Percentiles rank a stretch among this genome's conserved stretches.
Conservation (phyloP, 768 basidiomycete species). For the Lentinula edodes region DNA sequence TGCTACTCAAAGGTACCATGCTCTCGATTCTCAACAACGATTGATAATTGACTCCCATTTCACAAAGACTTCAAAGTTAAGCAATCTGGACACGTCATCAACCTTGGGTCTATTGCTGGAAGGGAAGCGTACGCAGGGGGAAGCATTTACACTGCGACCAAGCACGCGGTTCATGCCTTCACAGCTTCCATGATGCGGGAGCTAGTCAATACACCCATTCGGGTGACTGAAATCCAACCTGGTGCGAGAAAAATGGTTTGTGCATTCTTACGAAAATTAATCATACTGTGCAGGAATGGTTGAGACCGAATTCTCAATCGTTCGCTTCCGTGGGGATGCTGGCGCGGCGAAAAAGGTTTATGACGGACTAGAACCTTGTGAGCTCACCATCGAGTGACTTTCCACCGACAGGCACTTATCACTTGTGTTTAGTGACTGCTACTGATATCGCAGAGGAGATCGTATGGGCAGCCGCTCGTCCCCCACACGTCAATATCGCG, state of each 20-base stretch:
- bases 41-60: not conserved
- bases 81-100: slow-evolving; percentile 85
- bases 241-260: slow-evolving; percentile 35
- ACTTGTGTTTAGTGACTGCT: slow-evolving; percentile 51
- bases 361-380: slow-evolving; percentile 80
- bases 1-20: slow-evolving; percentile 51
- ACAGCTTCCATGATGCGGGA: slow-evolving; percentile 77
- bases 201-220: slow-evolving; percentile 86
- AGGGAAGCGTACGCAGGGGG: slow-evolving; percentile 87
- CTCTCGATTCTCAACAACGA: not conserved
- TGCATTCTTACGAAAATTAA: slow-evolving; percentile 9
- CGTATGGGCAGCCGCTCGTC: slow-evolving; percentile 91
- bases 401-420: not conserved
- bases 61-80: slow-evolving; percentile 67
- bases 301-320: slow-evolving; percentile 88
- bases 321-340: slow-evolving; percentile 85
- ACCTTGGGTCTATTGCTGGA: slow-evolving; percentile 91
- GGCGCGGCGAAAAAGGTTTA: slow-evolving; percentile 85
- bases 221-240: slow-evolving; percentile 93
- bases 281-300: slow-evolving; percentile 55
- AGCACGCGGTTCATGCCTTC: slow-evolving; percentile 84
- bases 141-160: slow-evolving; percentile 89
- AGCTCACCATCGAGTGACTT: slow-evolving; percentile 23
- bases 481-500: slow-evolving; percentile 88
- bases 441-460: slow-evolving; percentile 96